Percentiles rank a stretch among this genome's conserved stretches.
phyloP scores from a whole-genome alignment of 176 grass and related monocot species.

The Oryza rufipogon region DNA sequence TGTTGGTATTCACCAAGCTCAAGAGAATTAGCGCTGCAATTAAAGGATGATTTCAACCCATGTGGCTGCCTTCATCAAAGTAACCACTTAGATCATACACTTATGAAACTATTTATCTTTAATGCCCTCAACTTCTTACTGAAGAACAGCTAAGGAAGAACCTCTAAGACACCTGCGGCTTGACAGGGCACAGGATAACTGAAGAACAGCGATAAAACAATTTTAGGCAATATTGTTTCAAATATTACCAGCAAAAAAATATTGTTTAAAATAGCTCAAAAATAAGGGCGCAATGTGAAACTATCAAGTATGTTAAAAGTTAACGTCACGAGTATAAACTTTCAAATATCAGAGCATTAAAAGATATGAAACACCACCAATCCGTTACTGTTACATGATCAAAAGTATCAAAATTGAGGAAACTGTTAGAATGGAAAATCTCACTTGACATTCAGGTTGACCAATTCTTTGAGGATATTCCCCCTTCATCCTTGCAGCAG shows the following conservation, averaged over 20 bases:
- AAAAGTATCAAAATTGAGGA: conserved; percentile 16
- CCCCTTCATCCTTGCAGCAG: conserved; percentile 86
- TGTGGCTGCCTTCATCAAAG: neutral
- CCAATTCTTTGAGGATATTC: conserved; percentile 82
- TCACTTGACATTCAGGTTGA: conserved; percentile 90
- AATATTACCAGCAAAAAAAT: neutral
- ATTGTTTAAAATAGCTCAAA: neutral
- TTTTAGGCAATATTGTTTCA: neutral
- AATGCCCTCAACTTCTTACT: neutral
- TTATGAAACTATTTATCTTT: neutral
- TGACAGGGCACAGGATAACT: neutral
- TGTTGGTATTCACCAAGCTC: conserved; percentile 5
- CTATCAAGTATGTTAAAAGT: conserved; percentile 14
- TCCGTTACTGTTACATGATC: neutral
- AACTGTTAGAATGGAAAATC: conserved; percentile 22
- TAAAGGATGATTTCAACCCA: neutral
- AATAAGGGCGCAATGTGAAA: neutral
- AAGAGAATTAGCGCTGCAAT: neutral
- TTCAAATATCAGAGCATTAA: neutral
- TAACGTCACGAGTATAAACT: neutral
- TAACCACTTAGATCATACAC: neutral
- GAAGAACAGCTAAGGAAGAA: neutral
- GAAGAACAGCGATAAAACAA: conserved; percentile 8
- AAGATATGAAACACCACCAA: too few species aligned
- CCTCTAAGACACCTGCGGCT: neutral